phyloP scores from a whole-genome alignment of 148 eudicot genomes.

The Pharnaceum exiguum region DNA sequence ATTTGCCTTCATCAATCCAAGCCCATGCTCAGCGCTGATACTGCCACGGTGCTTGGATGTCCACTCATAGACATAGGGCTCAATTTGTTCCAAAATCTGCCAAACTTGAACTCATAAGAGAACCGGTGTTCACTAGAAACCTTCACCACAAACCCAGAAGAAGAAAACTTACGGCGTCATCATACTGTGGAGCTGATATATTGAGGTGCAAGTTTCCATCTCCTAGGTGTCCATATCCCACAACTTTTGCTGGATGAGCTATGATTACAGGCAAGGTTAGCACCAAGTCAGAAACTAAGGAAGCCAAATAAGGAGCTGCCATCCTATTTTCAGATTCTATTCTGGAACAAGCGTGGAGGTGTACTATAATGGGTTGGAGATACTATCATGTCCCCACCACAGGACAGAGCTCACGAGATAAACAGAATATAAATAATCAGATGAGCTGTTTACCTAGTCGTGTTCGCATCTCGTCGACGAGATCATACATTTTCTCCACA shows the following conservation, averaged over 20 bases:
- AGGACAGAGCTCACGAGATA: slow-evolving; percentile 1
- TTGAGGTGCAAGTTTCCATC: slow-evolving; percentile 97
- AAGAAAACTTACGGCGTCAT: slow-evolving; percentile 59
- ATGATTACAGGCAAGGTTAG: not conserved
- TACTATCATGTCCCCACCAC: not conserved
- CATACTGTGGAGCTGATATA: slow-evolving; percentile 66
- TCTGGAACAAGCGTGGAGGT: no score
- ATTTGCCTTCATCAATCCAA: slow-evolving; percentile 94
- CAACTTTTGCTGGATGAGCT: slow-evolving; percentile 70
- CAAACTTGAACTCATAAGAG: slow-evolving; percentile 4
- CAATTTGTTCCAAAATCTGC: slow-evolving; percentile 76
- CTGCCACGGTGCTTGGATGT: slow-evolving; percentile 89
- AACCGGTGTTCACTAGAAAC: slow-evolving; percentile 3
- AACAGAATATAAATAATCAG: slow-evolving; percentile 1
- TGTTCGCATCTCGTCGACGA: slow-evolving; percentile 82
- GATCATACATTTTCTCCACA: slow-evolving; percentile 83
- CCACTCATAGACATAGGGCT: slow-evolving; percentile 97
- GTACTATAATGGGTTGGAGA: no score
- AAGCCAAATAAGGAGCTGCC: no score
- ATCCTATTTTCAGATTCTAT: no score
- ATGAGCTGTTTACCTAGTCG: slow-evolving; percentile 66
- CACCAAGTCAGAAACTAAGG: not conserved
- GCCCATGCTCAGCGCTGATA: slow-evolving; percentile 96
- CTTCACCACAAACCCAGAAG: slow-evolving; percentile 21
- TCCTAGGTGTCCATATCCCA: slow-evolving; percentile 94